Percentiles rank a stretch among this genome's conserved stretches.
These are phyloP conservation scores for Escovopsis sp. DNA, from an alignment of 2,329 filamentous ascomycete species.

Conservation along the genomic window DNA sequence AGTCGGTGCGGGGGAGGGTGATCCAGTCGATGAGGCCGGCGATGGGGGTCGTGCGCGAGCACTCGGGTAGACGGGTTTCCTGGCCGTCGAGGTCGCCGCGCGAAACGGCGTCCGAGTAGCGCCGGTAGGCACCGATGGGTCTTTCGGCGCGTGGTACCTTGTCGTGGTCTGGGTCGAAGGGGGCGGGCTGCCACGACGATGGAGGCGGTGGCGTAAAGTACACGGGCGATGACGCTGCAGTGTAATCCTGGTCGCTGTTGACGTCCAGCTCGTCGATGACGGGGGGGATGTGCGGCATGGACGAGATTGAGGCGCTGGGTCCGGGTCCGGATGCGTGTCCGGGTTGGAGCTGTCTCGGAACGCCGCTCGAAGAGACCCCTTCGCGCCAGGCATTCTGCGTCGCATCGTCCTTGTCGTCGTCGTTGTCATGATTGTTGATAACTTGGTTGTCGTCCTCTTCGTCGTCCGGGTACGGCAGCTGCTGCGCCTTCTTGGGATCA, in stretches of 20 bases:
- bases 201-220: slow-evolving; percentile 12
- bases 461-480: slow-evolving; percentile 25
- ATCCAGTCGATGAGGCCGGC: slow-evolving; percentile 64
- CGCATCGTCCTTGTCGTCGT: too few relatives aligned
- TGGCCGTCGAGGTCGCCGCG: slow-evolving; percentile 7
- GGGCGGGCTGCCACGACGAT: slow-evolving; percentile 29
- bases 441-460: too few relatives aligned
- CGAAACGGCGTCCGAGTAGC: slow-evolving; percentile 31
- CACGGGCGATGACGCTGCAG: slow-evolving; percentile 1
- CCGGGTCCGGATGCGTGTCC: too few relatives aligned
- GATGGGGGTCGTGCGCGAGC: slow-evolving; percentile 48
- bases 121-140: slow-evolving; percentile 31
- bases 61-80: slow-evolving; percentile 40
- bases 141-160: slow-evolving; percentile 20
- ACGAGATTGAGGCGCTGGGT: slow-evolving; percentile 6
- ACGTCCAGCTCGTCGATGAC: slow-evolving; percentile 1
- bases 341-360: slow-evolving; percentile 1
- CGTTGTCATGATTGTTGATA: too few relatives aligned
- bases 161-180: slow-evolving; percentile 27
- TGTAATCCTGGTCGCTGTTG: neutral
- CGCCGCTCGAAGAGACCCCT: slow-evolving; percentile 1
- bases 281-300: slow-evolving; percentile 11
- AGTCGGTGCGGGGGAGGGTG: slow-evolving; percentile 53
- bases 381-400: slow-evolving; percentile 10
- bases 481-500: slow-evolving; percentile 11